Evolutionary conservation across 306 rosid genomes (phyloP).

Genomic region (Rosa persica): DNA sequence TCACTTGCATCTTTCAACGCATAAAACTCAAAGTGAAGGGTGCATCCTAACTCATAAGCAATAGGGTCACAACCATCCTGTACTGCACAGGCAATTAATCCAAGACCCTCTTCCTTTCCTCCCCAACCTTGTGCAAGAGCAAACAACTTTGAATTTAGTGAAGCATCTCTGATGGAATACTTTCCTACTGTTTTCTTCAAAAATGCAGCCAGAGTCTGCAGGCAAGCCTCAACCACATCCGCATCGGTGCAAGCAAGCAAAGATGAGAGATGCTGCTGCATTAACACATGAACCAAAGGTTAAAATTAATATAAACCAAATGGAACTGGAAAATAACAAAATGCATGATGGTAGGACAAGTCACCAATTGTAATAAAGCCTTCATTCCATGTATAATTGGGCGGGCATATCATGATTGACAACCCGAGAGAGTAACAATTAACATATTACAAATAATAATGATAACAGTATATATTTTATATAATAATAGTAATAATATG

Average conservation of each 20-base stretch:
- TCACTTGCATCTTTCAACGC: conserved; percentile 57
- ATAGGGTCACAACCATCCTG: conserved; percentile 60
- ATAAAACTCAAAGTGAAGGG: conserved; percentile 96
- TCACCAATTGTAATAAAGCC: neutral
- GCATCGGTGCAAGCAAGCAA: conserved; percentile 96
- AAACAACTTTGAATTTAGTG: conserved; percentile 79
- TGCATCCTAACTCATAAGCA: conserved; percentile 78
- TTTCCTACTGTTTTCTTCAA: conserved; percentile 91
- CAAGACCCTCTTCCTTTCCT: conserved; percentile 99
- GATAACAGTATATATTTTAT: no score
- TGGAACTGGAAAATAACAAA: neutral
- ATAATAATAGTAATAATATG: neutral
- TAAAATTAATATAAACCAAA: conserved; percentile 8
- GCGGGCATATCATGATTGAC: neutral
- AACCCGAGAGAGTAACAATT: neutral
- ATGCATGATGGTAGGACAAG: neutral
- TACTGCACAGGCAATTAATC: conserved; percentile 76
- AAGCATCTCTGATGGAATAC: conserved; percentile 71
- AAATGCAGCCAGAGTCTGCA: conserved; percentile 87
- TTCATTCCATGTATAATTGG: neutral
- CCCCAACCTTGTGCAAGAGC: conserved; percentile 99
- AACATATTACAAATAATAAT: neutral
- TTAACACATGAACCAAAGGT: conserved; percentile 31
- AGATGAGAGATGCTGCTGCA: conserved; percentile 97
- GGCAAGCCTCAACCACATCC: conserved; percentile 90